A percentile compares a stretch with the other conserved stretches of the same genome.
phyloP scores from a whole-genome alignment of 2,329 filamentous ascomycete genomes.

The Clarireedia paspali region DNA sequence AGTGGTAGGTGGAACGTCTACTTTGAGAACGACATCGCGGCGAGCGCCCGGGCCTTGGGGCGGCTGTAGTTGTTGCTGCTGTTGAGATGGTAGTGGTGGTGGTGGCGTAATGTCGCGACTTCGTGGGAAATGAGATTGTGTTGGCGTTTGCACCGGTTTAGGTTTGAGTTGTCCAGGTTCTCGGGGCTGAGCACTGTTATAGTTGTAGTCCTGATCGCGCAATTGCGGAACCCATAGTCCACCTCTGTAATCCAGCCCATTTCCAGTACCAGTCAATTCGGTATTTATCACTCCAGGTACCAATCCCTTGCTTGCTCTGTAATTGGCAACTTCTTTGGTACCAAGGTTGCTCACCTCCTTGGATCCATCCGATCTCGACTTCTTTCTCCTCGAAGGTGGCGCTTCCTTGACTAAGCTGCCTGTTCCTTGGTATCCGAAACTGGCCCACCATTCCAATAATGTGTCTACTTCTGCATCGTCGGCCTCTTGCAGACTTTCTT shows the following conservation, averaged over 20 bases:
- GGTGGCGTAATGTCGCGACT: neutral
- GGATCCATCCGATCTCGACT: neutral
- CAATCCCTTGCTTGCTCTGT: neutral
- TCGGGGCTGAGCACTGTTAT: neutral
- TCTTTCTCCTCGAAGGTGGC: neutral
- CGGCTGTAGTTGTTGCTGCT: neutral
- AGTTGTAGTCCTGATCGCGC: neutral
- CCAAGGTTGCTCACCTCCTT: neutral
- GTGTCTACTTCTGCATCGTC: conserved; percentile 19
- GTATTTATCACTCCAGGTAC: neutral
- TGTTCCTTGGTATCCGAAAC: conserved; percentile 15
- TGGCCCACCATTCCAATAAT: conserved; percentile 20
- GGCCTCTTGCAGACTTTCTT: conserved; percentile 13
- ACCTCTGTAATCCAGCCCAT: neutral
- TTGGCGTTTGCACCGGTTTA: neutral
- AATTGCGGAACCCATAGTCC: neutral
- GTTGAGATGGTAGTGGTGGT: neutral
- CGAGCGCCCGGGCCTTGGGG: neutral
- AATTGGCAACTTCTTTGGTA: no score
- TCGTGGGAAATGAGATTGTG: neutral
- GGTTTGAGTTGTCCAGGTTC: neutral
- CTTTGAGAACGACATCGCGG: neutral
- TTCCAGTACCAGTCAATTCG: neutral
- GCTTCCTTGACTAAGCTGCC: conserved; percentile 13
- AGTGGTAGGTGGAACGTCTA: neutral